Evolutionary conservation across 1,284 basidiomycete genomes (phyloP), one percentile per base, ranked within the genome.

Genomic region (Leccinum subrobustum): DNA sequence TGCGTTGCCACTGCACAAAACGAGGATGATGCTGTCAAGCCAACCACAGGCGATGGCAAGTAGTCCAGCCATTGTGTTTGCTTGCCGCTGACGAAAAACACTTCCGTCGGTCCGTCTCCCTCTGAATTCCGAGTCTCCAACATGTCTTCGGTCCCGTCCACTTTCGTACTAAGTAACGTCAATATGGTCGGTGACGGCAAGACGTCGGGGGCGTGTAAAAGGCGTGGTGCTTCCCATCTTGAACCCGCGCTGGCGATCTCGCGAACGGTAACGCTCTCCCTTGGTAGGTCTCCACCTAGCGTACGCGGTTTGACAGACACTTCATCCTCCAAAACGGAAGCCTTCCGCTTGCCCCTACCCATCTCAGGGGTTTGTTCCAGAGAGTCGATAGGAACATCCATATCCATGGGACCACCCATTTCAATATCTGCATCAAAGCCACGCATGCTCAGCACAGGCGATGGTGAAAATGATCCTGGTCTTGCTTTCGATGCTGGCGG

Each of bases 1-100:
- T 88, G 82, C 76, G 85, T 81, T 0, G 86, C 91, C 2, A 84
- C 89, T 2, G 92, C 95, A 63, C 87, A 88, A 71, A 94, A 94
- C 2, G 70, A 70, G 2, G 75, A 70, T 0, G 91, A 90, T 0
- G 87, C 86, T 1, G 86, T 86, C 33, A 93, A 73, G 0, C 81
- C 78, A 4, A 96, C 72, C 5, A 86, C 85, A 6, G 89, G 87
- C 0, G 83, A 84, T 1, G 91, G 85, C 7, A 95, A 70, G 74
- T 92, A 98, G 74, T 98, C 95, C 56, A 95, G 73, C 95, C 96
- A 98, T 57, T 90, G 83, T 6, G 87, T 84, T 70, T 88, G 79
- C 75, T 88, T 85, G 35, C 84, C 82, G 66, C 78, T 83, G 50
- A 84, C 76, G 63, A 86, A 86, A 7, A 83, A 77, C 14, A 96